These are phyloP conservation scores for Microbotryomycetes sp. DNA, from an alignment of 1,284 basidiomycete genomes.

Conservation along the genomic window DNA sequence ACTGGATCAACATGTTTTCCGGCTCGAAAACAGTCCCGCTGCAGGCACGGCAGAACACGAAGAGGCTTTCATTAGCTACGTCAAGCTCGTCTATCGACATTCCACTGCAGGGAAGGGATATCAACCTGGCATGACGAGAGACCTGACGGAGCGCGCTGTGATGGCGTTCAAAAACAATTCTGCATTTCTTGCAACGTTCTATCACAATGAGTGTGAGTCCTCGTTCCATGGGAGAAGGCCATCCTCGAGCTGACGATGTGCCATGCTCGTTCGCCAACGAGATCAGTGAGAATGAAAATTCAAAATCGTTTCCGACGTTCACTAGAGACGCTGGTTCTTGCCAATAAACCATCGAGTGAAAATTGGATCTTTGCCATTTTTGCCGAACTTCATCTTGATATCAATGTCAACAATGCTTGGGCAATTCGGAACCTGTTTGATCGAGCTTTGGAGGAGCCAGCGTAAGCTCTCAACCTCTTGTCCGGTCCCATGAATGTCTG, in stretches of 20 bases:
- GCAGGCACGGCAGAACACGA: slow-evolving; percentile 50
- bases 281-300: slow-evolving; percentile 41
- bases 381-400: slow-evolving; percentile 37
- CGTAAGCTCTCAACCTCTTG: slow-evolving; percentile 9
- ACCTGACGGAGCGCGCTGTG: slow-evolving; percentile 54
- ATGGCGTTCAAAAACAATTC: slow-evolving; percentile 63
- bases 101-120: slow-evolving; percentile 53
- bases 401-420: slow-evolving; percentile 25
- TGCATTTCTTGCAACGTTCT: slow-evolving; percentile 63
- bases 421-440: slow-evolving; percentile 37
- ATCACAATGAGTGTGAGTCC: slow-evolving; percentile 69
- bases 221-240: no score
- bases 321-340: slow-evolving; percentile 56
- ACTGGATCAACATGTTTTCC: slow-evolving; percentile 46
- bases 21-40: slow-evolving; percentile 27
- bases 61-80: slow-evolving; percentile 54
- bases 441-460: slow-evolving; percentile 35
- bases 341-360: slow-evolving; percentile 51
- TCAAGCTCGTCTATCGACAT: slow-evolving; percentile 60
- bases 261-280: no score
- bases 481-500: background rate
- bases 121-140: slow-evolving; percentile 56
- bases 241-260: slow-evolving; percentile 55
- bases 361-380: slow-evolving; percentile 40
- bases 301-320: slow-evolving; percentile 61